These are phyloP conservation scores for Castanospermum australe DNA, from an alignment of 306 rosid species.

Conservation along the genomic window DNA sequence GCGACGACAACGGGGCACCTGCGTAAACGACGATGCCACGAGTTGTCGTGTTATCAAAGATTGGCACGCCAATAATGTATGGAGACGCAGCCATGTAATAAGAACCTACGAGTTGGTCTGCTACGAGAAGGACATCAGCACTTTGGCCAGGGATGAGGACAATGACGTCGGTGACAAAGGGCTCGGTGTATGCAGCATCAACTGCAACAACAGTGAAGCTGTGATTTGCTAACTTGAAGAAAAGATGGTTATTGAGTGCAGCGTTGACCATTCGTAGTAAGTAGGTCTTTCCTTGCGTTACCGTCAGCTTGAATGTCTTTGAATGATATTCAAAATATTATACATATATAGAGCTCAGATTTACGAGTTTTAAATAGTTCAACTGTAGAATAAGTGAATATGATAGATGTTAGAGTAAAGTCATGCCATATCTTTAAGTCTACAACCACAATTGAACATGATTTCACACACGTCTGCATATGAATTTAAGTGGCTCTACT, in stretches of 20 bases:
- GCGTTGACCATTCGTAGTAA: slow-evolving; percentile 55
- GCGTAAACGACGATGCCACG: slow-evolving; percentile 44
- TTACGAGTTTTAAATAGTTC: too few species aligned
- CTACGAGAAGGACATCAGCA: slow-evolving; percentile 41
- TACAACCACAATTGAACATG: too few species aligned
- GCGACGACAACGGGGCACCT: background rate
- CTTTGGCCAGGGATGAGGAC: slow-evolving; percentile 52
- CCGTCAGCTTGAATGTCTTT: slow-evolving; percentile 34
- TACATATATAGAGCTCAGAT: background rate
- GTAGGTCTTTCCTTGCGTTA: slow-evolving; percentile 46
- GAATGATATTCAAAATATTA: background rate
- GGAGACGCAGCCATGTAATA: slow-evolving; percentile 65
- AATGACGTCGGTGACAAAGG: slow-evolving; percentile 39
- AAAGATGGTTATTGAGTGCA: slow-evolving; percentile 50
- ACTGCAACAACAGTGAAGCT: slow-evolving; percentile 53
- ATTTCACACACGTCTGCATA: too few species aligned
- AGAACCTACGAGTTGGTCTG: slow-evolving; percentile 43
- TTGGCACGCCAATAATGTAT: background rate
- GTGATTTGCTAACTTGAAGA: slow-evolving; percentile 59
- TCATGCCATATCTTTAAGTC: too few species aligned
- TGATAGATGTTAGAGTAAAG: too few species aligned
- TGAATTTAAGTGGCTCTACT: too few species aligned
- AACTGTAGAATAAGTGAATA: too few species aligned
- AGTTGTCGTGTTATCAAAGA: slow-evolving; percentile 26
- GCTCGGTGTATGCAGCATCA: slow-evolving; percentile 51